Evolutionary conservation across 306 rosid genomes (phyloP), one percentile per base, ranked within the genome.

Genomic region (Arachis stenosperma): DNA sequence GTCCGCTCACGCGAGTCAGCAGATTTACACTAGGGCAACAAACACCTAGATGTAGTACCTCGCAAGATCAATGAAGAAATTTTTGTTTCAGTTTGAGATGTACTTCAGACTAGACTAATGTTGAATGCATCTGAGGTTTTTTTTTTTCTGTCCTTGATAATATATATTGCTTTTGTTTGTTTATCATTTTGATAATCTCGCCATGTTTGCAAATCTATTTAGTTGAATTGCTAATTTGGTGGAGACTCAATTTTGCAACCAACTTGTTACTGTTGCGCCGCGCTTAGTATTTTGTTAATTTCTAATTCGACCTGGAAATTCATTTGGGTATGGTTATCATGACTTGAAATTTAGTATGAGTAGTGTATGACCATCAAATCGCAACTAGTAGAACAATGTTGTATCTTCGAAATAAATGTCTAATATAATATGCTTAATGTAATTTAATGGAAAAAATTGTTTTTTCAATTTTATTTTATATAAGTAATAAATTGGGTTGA

Each of bases 11-110:
- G 36, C 90, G 40, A 86, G 90, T 69, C 93, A 86, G 88, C 88
- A 88, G 88, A 88, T 84, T 44, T 84, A 86, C 88, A 82, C 93
- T 6, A 79, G 93, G 77, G 90, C 93, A 3, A 82, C 93, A 29
- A 88, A 88, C 85, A 86, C 93, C 58, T 88, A 88, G 60, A 58
- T 70, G 69, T 52, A 9, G 22, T 9, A 8, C 60, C 60, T 74
- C 37, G 10, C 46, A 77, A 83, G 52, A 64, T 71, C 79, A 60
- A 29, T 54, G 14, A 62, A 56, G 72, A 51, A 37, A 44, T 76
- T 74, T 66, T 75, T 79, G 67, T 84, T 65, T 13, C 47, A 69
- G 62, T 67, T 76, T 66, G 71, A 70, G 78, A 67, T 36, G 57
- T 46, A 51, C 27, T 15, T 54, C 62, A 61, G 51, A 22, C 72